Base-by-base conservation (phyloP, 176 grass and related monocot genomes). In the Aegilops longissima region DNA sequence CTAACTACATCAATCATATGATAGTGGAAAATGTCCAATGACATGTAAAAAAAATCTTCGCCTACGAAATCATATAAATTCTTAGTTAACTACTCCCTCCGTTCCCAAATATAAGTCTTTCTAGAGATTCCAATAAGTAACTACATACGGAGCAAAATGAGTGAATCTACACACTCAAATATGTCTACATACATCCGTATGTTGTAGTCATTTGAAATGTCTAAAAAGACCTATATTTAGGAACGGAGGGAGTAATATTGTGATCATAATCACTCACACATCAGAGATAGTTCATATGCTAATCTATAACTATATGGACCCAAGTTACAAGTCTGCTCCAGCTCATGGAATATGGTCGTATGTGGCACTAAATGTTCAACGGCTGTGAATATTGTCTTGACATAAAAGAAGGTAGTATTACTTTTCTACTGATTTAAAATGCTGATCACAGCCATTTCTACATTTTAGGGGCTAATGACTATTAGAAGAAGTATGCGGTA, bases 1-100 rank as follows among this genome's bases (percentile, higher is more conserved):
- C 44, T 76, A 76, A 76, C 44, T 76, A 16, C n/a, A 76, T 52
- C 44, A 52, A 75, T 76, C 73, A 52, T 20, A 76, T 13, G 12
- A 7, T 1, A 51, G 35, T 40, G 66, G 5, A 72, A 72, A 20
- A 71, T 71, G 35, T 40, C 35, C 35, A 76, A 76, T 76, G 73
- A 14, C 42, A 52, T 52, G 72, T 30, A 44, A 62, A 23, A 29
- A 5, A 30, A 18, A 8, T 30, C 24, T 76, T 20, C 13, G 9
- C 14, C 20, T 24, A 63, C n/a, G 7, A 25, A 63, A 25, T 23
- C 21, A 59, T 24, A 24, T 24, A 18, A 70, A 49, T 8, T 9
- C 47, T 14, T 30, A 52, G 73, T 76, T 76, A 76, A 2, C 51
- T 52, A 27, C 27, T 27, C 27, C 27, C 27, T 27, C 27, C 27